Percentiles rank a stretch among this genome's conserved stretches.
phyloP scores from a whole-genome alignment of 495 filamentous ascomycete genomes.

The Lineolata rhizophorae region DNA sequence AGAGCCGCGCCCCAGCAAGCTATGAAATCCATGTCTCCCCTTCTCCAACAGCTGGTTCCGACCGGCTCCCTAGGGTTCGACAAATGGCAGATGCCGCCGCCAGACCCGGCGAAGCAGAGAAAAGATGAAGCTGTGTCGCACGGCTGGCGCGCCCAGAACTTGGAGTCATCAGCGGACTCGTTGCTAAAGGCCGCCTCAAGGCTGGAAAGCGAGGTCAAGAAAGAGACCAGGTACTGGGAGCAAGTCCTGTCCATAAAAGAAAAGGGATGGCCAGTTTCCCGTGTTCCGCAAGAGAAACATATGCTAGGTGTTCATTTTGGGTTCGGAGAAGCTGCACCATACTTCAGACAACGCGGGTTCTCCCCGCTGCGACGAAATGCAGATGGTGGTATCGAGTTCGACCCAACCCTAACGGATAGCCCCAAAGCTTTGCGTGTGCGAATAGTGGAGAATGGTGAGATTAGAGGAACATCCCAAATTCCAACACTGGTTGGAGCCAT shows the following conservation, averaged over 20 bases:
- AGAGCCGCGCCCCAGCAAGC: conserved; percentile 49
- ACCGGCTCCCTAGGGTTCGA: conserved; percentile 59
- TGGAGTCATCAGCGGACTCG: conserved; percentile 51
- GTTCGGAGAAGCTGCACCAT: conserved; percentile 56
- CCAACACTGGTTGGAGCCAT: conserved; percentile 18
- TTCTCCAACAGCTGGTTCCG: conserved; percentile 37
- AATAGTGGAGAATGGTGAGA: conserved; percentile 20
- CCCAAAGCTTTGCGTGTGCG: conserved; percentile 44
- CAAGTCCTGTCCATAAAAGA: conserved; percentile 60
- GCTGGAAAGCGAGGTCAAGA: conserved; percentile 49
- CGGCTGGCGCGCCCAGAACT: conserved; percentile 59
- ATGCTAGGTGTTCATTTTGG: conserved; percentile 73
- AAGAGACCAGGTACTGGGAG: conserved; percentile 75
- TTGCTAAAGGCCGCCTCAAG: conserved; percentile 49
- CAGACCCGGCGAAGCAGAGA: conserved; percentile 29
- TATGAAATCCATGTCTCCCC: conserved; percentile 41
- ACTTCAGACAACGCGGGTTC: conserved; percentile 57
- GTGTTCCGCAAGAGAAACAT: conserved; percentile 47
- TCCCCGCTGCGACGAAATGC: conserved; percentile 52
- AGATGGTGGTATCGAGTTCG: conserved; percentile 52
- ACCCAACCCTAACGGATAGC: conserved; percentile 38
- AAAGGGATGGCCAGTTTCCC: conserved; percentile 63
- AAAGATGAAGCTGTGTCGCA: conserved; percentile 39
- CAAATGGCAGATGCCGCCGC: conserved; percentile 25
- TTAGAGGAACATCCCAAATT: conserved; percentile 30